These are phyloP conservation scores for Hydnum rufescens DNA, from an alignment of 768 basidiomycete genomes.

Conservation along the genomic window DNA sequence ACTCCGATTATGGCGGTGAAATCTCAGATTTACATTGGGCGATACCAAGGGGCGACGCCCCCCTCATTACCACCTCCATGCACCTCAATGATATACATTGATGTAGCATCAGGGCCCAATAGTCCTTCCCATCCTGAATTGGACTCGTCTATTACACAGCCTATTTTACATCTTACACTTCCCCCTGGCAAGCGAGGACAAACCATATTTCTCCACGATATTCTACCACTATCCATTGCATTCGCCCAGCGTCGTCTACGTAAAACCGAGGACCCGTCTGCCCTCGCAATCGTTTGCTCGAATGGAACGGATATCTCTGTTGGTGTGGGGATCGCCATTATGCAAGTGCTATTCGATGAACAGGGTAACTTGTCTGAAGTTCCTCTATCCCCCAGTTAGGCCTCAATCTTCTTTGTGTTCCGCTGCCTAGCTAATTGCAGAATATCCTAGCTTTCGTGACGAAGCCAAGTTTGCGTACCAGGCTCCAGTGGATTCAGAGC, in stretches of 20 bases:
- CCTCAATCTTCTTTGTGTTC: background rate
- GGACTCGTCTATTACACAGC: too few relatives aligned
- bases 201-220: constrained; percentile 25
- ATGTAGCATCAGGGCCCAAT: too few relatives aligned
- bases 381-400: background rate
- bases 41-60: too few relatives aligned
- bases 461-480: constrained; percentile 47
- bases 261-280: constrained; percentile 11
- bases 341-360: constrained; percentile 40
- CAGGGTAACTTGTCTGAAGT: constrained; percentile 19
- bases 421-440: background rate
- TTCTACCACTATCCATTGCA: constrained; percentile 29
- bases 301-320: constrained; percentile 42
- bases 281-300: constrained; percentile 33
- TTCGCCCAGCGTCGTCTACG: constrained; percentile 28
- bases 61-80: too few relatives aligned
- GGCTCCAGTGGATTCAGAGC: constrained; percentile 75
- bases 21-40: too few relatives aligned
- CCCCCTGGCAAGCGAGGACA: constrained; percentile 36
- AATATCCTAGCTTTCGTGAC: constrained; percentile 15
- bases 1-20: too few relatives aligned
- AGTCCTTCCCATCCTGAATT: too few relatives aligned
- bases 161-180: too few relatives aligned
- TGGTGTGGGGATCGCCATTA: constrained; percentile 38
- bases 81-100: too few relatives aligned